These are phyloP conservation scores for Conringia planisiliqua DNA, from an alignment of 345 rosid genomes.

Conservation along the genomic window DNA sequence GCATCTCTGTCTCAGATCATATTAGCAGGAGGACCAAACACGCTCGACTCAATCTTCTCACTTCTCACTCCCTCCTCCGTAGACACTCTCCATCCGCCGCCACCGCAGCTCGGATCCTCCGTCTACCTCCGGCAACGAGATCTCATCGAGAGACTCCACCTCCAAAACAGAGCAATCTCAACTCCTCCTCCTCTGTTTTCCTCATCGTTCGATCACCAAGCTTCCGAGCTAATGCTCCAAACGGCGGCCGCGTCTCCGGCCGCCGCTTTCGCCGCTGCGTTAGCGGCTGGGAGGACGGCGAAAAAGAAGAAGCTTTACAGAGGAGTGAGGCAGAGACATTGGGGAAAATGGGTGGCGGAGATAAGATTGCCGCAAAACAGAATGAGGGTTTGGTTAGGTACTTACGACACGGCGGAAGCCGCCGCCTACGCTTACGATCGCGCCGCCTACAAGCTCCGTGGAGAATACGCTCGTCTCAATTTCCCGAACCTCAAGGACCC, in stretches of 20 bases:
- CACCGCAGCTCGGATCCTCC: conserved; percentile 70
- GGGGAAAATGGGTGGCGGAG: conserved; percentile 99
- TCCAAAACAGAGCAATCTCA: conserved; percentile 41
- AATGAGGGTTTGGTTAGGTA: conserved; percentile 93
- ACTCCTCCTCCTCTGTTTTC: conserved; percentile 40
- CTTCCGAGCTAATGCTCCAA: conserved; percentile 9
- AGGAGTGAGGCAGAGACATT: conserved; percentile 97
- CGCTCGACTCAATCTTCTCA: conserved; percentile 86
- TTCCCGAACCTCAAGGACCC: conserved; percentile 80
- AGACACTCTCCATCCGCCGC: not conserved
- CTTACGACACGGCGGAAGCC: conserved; percentile 85
- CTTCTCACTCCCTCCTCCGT: conserved; percentile 35
- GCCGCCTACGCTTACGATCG: conserved; percentile 96
- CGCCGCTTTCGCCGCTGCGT: conserved; percentile 24
- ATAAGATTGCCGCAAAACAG: conserved; percentile 94
- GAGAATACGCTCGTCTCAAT: conserved; percentile 87
- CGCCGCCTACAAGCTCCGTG: conserved; percentile 96
- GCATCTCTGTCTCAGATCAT: conserved; percentile 72
- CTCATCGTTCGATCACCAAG: conserved; percentile 3
- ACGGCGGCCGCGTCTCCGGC: not conserved
- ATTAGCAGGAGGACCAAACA: conserved; percentile 65
- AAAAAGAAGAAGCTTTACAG: conserved; percentile 81
- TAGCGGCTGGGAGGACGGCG: conserved; percentile 22
- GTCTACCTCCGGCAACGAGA: conserved; percentile 89
- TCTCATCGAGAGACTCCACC: conserved; percentile 55